A percentile compares a stretch with the other conserved stretches of the same genome.
These are phyloP conservation scores for Colletotrichum shisoi DNA, from an alignment of 2,329 filamentous ascomycete genomes.

Conservation along the genomic window DNA sequence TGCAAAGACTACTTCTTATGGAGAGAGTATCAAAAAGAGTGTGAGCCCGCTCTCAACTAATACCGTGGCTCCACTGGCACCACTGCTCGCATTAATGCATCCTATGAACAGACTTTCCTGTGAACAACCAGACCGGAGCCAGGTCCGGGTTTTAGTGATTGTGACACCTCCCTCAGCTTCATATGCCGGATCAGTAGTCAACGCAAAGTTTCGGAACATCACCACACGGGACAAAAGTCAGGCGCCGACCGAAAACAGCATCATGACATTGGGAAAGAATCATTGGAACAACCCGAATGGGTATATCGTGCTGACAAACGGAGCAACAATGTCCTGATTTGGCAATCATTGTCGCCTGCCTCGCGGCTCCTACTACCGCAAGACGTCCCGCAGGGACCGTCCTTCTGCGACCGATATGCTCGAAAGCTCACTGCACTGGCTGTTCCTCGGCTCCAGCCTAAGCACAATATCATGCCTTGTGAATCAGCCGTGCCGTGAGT, in stretches of 20 bases:
- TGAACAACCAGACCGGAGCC: slow-evolving; percentile 15
- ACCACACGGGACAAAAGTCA: background rate
- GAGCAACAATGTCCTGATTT: slow-evolving; percentile 6
- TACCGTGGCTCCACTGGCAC: background rate
- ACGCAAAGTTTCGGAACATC: background rate
- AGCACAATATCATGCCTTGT: slow-evolving; percentile 13
- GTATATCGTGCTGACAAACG: background rate
- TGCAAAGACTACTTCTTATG: background rate
- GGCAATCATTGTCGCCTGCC: slow-evolving; percentile 5
- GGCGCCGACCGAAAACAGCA: slow-evolving; percentile 6
- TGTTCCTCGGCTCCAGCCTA: slow-evolving; percentile 12
- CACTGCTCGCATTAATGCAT: background rate
- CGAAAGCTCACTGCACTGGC: background rate
- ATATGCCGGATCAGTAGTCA: background rate
- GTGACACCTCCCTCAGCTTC: background rate
- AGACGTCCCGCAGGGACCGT: slow-evolving; percentile 23
- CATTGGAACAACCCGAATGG: background rate
- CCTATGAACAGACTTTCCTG: background rate
- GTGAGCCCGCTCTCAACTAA: too few species aligned
- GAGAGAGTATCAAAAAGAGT: background rate
- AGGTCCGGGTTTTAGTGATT: slow-evolving; percentile 13
- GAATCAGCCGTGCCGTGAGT: slow-evolving; percentile 1
- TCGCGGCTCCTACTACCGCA: background rate
- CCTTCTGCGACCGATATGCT: slow-evolving; percentile 22
- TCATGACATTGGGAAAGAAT: background rate